Percentiles rank a stretch among this genome's conserved stretches.
phyloP scores from a whole-genome alignment of 768 basidiomycete species.

The Lactarius trivialis region DNA sequence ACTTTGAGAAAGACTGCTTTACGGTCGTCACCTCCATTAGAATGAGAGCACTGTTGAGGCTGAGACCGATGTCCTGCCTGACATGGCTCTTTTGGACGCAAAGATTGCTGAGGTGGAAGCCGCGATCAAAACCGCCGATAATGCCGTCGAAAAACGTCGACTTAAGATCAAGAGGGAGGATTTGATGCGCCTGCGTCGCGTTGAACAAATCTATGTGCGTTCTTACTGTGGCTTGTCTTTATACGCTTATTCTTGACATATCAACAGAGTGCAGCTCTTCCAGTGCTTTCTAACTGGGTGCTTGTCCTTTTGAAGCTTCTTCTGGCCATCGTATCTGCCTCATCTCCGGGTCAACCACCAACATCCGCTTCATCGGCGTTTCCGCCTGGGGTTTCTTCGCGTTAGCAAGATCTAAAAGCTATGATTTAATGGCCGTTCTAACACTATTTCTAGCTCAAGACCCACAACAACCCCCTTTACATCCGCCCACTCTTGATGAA shows the following conservation, averaged over 20 bases:
- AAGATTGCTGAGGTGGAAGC: slow-evolving; percentile 63
- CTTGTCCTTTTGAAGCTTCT: slow-evolving; percentile 89
- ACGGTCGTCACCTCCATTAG: slow-evolving; percentile 11
- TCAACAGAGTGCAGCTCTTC: slow-evolving; percentile 70
- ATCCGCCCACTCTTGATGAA: slow-evolving; percentile 80
- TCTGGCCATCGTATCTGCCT: slow-evolving; percentile 87
- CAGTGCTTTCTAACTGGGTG: slow-evolving; percentile 84
- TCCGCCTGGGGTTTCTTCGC: slow-evolving; percentile 62
- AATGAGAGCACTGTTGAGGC: slow-evolving; percentile 29
- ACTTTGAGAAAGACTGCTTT: background rate
- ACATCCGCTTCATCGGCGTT: slow-evolving; percentile 66
- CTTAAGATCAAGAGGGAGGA: slow-evolving; percentile 70
- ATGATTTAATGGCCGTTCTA: slow-evolving; percentile 1
- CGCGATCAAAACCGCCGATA: slow-evolving; percentile 45
- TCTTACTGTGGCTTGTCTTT: background rate
- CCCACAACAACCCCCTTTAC: slow-evolving; percentile 42
- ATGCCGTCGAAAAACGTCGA: slow-evolving; percentile 47
- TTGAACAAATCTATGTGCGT: slow-evolving; percentile 90
- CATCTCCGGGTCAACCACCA: slow-evolving; percentile 53
- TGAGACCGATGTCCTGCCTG: slow-evolving; percentile 62
- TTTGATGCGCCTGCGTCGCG: slow-evolving; percentile 77
- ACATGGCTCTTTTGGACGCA: slow-evolving; percentile 63
- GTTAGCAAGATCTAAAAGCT: slow-evolving; percentile 33
- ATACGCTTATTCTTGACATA: slow-evolving; percentile 1
- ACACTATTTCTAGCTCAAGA: slow-evolving; percentile 43